These are phyloP conservation scores for Rhypophila decipiens DNA, from an alignment of 495 filamentous ascomycete genomes.

Conservation along the genomic window DNA sequence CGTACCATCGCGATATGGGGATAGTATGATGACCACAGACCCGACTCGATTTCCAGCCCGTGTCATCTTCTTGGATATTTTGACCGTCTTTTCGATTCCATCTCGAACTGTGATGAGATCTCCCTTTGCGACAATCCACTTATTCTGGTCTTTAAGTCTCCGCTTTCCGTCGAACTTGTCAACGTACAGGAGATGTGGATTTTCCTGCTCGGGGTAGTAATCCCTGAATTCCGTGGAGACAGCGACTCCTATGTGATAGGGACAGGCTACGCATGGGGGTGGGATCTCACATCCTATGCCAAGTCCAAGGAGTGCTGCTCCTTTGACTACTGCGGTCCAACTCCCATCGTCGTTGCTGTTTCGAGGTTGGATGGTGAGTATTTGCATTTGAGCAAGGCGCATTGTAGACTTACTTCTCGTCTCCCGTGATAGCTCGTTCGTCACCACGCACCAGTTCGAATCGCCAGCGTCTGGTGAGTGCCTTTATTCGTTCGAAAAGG, in stretches of 20 bases:
- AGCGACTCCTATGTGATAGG: conserved; percentile 6
- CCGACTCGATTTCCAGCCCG: background rate
- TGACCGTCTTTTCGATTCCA: background rate
- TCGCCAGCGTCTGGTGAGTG: background rate
- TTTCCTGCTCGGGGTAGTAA: background rate
- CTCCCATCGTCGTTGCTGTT: conserved; percentile 1
- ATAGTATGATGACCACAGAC: conserved; percentile 1
- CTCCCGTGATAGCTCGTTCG: too few relatives aligned
- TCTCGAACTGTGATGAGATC: conserved; percentile 6
- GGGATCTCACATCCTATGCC: conserved; percentile 8
- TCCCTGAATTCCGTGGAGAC: background rate
- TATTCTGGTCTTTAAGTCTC: conserved; percentile 1
- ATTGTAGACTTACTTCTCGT: too few relatives aligned
- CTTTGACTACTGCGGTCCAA: conserved; percentile 8
- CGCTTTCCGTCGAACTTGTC: conserved; percentile 2
- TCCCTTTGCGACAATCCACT: conserved; percentile 9
- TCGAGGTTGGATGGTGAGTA: too few relatives aligned
- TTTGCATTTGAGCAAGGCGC: too few relatives aligned
- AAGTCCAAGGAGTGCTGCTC: conserved; percentile 8
- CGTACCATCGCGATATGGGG: too few relatives aligned
- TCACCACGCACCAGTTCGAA: conserved; percentile 2
- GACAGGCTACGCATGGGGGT: background rate
- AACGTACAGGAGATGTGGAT: conserved; percentile 3
- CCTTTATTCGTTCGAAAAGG: conserved; percentile 1
- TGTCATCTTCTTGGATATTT: conserved; percentile 4